phyloP scores from a whole-genome alignment of 108 stramenopile species.

The Conticribra guillardii region DNA sequence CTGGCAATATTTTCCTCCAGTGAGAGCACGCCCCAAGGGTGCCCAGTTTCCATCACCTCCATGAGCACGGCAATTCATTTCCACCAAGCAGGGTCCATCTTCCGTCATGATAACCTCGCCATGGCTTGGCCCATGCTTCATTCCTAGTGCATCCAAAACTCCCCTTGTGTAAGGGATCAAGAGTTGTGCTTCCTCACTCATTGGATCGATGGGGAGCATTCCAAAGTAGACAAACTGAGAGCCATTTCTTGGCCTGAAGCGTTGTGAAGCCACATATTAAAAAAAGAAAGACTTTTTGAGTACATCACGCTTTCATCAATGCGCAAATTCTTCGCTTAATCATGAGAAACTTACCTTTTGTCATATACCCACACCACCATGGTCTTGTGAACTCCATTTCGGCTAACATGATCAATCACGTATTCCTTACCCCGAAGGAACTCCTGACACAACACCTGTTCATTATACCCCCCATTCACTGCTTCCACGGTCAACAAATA shows the following conservation, averaged over 20 bases:
- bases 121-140: slow-evolving; percentile 60
- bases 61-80: slow-evolving; percentile 92
- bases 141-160: slow-evolving; percentile 83
- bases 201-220: slow-evolving; percentile 59
- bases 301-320: too few relatives aligned
- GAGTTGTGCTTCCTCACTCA: slow-evolving; percentile 77
- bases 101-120: slow-evolving; percentile 66
- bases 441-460: slow-evolving; percentile 89
- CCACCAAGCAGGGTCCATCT: slow-evolving; percentile 82
- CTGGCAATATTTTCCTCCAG: slow-evolving; percentile 77
- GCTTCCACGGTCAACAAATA: slow-evolving; percentile 87
- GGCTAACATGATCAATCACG: slow-evolving; percentile 86
- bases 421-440: slow-evolving; percentile 90
- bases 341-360: too few relatives aligned
- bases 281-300: neutral
- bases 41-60: slow-evolving; percentile 95
- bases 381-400: slow-evolving; percentile 90
- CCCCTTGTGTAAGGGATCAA: slow-evolving; percentile 84
- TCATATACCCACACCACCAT: slow-evolving; percentile 95
- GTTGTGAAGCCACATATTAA: neutral
- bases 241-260: slow-evolving; percentile 68
- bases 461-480: slow-evolving; percentile 87
- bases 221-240: slow-evolving; percentile 73
- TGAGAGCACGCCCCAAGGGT: slow-evolving; percentile 70
- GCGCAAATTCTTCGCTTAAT: too few relatives aligned